Base-by-base conservation (phyloP, 257 asterid genomes). In the Jacaranda mimosifolia region DNA sequence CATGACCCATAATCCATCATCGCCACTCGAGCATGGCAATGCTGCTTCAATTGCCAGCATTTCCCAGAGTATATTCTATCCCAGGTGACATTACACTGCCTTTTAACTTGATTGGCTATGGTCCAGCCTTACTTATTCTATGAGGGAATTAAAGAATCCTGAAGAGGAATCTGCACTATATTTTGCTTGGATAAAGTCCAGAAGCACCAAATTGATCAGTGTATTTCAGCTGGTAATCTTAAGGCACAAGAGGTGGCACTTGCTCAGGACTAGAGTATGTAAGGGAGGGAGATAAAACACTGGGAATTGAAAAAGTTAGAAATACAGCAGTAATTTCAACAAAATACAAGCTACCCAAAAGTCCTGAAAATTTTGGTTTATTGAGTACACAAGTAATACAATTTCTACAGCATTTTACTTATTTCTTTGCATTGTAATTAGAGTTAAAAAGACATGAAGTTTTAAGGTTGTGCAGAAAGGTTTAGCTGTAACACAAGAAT, bases 61-160 rank as follows among this genome's bases (percentile, higher is more conserved):
- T 67, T 86, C 94, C 7, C 85, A 86, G 38, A 85, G 88, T 66
- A 77, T 84, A 40, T 85, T 89, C 78, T 74, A 84, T 74, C 97
- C 96, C 60, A 86, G 97, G 63, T 91, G 85, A 89, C 18, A 46
- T 17, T 49, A 18, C 11, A 7, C 17, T 38, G 11, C 63, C 14
- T 56, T 55, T 9, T 17, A 36, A 17, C 53, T 38, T 14, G 38
- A 43, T 66, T n/a, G 19, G 62, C 32, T 56, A 56, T 56, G 32
- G 9, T 4, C 18, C 13, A 11, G 13, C 17, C 9, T 53, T 2
- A 26, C 32, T 26, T 26, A 26, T 26, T 26, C 2, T 26, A 2
- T 26, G 32, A 26, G 32, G 32, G 32, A 26, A 26, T 26, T 26
- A 26, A 26, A 26, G 32, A 1, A 26, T 26, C 32, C 1, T 0